Percentiles rank a stretch among this genome's conserved stretches.
These are phyloP conservation scores for Rhizoclosmatium sp. DNA, from an alignment of 192 early-diverging fungal genomes.

Conservation along the genomic window DNA sequence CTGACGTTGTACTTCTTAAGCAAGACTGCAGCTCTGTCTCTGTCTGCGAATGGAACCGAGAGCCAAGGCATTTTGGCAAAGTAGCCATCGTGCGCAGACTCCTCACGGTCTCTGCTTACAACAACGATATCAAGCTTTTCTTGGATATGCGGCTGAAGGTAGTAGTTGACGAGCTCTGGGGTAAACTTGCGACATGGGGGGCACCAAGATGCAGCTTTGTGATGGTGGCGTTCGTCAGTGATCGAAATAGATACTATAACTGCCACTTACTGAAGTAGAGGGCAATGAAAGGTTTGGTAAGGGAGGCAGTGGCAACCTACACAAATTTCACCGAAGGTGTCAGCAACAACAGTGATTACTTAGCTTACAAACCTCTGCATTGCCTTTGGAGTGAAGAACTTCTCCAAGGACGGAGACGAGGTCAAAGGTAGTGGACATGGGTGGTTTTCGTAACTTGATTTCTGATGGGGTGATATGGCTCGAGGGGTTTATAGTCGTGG, in stretches of 20 bases:
- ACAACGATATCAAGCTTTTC: slow-evolving; percentile 16
- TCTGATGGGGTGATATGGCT: too few relatives aligned
- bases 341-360: background rate
- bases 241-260: background rate
- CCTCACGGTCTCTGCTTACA: slow-evolving; percentile 16
- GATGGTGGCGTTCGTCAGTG: background rate
- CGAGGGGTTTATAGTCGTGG: too few relatives aligned
- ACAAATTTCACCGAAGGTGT: background rate
- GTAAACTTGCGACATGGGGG: slow-evolving; percentile 14
- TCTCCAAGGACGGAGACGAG: background rate
- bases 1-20: background rate
- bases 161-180: background rate
- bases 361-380: background rate
- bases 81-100: slow-evolving; percentile 15
- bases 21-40: background rate
- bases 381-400: background rate
- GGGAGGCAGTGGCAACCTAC: background rate
- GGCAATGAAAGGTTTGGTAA: background rate
- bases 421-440: background rate
- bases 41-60: slow-evolving; percentile 9
- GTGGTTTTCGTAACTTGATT: too few relatives aligned
- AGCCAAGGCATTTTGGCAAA: slow-evolving; percentile 27
- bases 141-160: background rate
- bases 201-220: slow-evolving; percentile 8
- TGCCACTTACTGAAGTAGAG: slow-evolving; percentile 1